phyloP scores from a whole-genome alignment of 768 basidiomycete species.

The Tricholoma saponaceum region DNA sequence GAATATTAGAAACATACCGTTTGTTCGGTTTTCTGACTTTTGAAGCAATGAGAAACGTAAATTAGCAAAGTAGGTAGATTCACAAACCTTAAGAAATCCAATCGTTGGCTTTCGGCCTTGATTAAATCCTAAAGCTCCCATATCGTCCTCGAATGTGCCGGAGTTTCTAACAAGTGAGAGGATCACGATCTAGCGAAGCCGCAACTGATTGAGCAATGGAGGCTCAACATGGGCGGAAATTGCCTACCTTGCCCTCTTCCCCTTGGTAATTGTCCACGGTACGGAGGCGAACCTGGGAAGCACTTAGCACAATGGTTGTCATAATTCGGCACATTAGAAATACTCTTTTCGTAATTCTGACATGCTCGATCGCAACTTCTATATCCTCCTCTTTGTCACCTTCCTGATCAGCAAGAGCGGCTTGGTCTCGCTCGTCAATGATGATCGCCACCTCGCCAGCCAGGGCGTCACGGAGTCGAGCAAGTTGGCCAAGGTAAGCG shows the following conservation, averaged over 20 bases:
- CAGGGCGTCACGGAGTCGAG: conserved; percentile 36
- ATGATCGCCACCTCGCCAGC: conserved; percentile 49
- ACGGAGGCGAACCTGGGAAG: conserved; percentile 54
- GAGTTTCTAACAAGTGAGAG: conserved; percentile 72
- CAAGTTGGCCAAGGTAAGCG: conserved; percentile 43
- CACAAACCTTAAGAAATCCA: conserved; percentile 67
- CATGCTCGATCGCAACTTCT: conserved; percentile 33
- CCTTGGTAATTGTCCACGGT: conserved; percentile 82
- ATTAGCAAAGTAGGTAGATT: not conserved
- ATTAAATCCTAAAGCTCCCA: conserved; percentile 10
- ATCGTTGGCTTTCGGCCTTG: conserved; percentile 40
- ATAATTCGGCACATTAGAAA: conserved; percentile 11
- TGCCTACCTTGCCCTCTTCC: conserved; percentile 57
- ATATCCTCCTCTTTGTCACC: conserved; percentile 27
- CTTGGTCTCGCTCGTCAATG: conserved; percentile 68
- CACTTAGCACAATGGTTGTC: not conserved
- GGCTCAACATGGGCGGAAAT: not conserved
- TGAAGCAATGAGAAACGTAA: not conserved
- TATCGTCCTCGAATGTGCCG: conserved; percentile 34
- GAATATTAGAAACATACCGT: conserved; percentile 29
- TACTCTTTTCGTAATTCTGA: conserved; percentile 52
- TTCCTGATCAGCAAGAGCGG: conserved; percentile 52
- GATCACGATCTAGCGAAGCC: conserved; percentile 50
- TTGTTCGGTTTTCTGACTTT: conserved; percentile 54
- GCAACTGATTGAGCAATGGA: not conserved